A percentile compares a stretch with the other conserved stretches of the same genome.
phyloP scores from a whole-genome alignment of 1,284 basidiomycete species.

The Rhodotorula sp. region DNA sequence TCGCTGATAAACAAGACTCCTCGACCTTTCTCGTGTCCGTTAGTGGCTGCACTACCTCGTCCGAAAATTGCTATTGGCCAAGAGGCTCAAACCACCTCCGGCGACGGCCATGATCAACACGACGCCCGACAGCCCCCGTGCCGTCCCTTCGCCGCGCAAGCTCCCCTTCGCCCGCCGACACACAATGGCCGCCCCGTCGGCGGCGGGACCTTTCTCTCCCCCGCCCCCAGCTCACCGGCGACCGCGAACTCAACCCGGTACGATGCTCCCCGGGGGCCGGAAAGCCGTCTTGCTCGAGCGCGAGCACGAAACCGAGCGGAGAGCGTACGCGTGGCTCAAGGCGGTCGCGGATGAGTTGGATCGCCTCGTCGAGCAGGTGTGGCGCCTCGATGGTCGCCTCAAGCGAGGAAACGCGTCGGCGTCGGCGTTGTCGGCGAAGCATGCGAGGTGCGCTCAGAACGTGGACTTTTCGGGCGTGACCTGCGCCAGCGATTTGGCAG shows the following conservation, averaged over 20 bases:
- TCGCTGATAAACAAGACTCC: background rate
- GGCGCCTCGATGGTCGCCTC: background rate
- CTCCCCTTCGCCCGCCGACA: background rate
- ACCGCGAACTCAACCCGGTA: background rate
- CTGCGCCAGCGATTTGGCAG: no score
- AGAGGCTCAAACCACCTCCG: conserved; percentile 55
- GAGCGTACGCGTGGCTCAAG: conserved; percentile 17
- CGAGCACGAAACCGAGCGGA: conserved; percentile 11
- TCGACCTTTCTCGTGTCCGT: background rate
- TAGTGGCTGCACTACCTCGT: conserved; percentile 81
- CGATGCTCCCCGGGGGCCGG: background rate
- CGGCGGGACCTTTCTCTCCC: background rate
- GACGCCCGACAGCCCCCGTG: background rate
- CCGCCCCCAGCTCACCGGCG: background rate
- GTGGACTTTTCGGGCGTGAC: no score
- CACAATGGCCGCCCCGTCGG: conserved; percentile 4
- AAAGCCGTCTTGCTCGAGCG: background rate
- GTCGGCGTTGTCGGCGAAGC: no score
- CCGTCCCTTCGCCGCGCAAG: background rate
- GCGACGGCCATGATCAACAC: background rate
- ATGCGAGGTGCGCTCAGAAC: no score
- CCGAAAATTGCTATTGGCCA: conserved; percentile 66
- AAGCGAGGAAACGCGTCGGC: no score
- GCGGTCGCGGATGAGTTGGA: background rate
- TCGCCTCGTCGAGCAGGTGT: background rate